Conservation (phyloP, 805 yeast species). For the Candida michaelii region DNA sequence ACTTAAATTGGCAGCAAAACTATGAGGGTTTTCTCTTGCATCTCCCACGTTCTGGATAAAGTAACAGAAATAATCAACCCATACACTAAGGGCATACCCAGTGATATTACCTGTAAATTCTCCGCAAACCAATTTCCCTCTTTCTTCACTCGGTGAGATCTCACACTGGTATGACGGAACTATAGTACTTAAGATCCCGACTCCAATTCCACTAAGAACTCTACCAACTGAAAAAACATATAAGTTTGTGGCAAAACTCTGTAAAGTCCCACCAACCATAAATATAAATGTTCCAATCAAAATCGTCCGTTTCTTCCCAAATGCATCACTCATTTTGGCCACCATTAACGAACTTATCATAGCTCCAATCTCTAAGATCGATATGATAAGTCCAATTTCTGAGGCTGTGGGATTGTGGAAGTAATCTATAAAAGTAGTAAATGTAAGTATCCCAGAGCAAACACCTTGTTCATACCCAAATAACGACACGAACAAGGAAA, state of each 20-base stretch:
- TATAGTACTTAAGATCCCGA: conserved; percentile 78
- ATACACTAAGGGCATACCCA: conserved; percentile 80
- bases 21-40: conserved; percentile 33
- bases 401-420: conserved; percentile 74
- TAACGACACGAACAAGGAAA: conserved; percentile 42
- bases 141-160: conserved; percentile 80
- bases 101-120: conserved; percentile 84
- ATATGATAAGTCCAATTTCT: conserved; percentile 81
- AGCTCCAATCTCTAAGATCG: conserved; percentile 87
- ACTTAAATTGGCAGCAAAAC: conserved; percentile 44
- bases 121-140: conserved; percentile 83
- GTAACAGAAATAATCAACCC: conserved; percentile 82
- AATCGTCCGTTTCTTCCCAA: conserved; percentile 80
- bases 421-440: conserved; percentile 63
- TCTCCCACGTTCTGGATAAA: conserved; percentile 55
- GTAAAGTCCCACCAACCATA: conserved; percentile 75
- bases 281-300: conserved; percentile 76
- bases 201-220: conserved; percentile 80
- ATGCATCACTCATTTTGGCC: conserved; percentile 72
- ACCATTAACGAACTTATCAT: conserved; percentile 74
- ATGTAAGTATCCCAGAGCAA: conserved; percentile 82
- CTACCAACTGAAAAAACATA: conserved; percentile 68
- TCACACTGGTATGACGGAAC: conserved; percentile 89
- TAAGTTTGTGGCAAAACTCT: conserved; percentile 59
- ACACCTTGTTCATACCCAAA: conserved; percentile 67